Evolutionary conservation across 2,329 filamentous ascomycete species (phyloP).

Genomic region (Alternaria consortialis): DNA sequence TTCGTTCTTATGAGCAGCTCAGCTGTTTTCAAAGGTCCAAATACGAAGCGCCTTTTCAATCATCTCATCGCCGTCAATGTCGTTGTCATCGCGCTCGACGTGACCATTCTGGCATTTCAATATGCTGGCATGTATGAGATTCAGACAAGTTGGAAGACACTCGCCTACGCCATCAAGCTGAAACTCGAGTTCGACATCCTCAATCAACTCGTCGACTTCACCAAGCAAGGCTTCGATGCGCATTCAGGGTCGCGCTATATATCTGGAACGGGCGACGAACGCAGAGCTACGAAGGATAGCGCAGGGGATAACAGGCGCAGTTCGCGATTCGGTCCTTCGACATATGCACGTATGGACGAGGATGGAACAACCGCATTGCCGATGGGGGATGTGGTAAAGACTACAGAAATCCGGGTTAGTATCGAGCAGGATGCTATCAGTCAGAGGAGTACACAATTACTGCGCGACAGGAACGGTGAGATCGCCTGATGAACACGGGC

Average conservation of each 20-base stretch:
- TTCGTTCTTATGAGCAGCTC: slow-evolving; percentile 50
- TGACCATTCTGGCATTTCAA: slow-evolving; percentile 51
- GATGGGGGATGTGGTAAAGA: slow-evolving; percentile 26
- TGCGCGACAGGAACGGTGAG: background rate
- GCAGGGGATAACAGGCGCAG: background rate
- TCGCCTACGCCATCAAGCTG: slow-evolving; percentile 57
- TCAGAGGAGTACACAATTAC: background rate
- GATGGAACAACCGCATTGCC: background rate
- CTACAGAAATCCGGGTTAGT: slow-evolving; percentile 26
- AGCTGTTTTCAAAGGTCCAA: slow-evolving; percentile 13
- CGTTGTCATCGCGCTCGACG: slow-evolving; percentile 52
- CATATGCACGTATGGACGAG: slow-evolving; percentile 30
- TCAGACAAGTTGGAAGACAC: slow-evolving; percentile 47
- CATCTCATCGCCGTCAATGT: slow-evolving; percentile 52
- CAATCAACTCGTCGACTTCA: slow-evolving; percentile 44
- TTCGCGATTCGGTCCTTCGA: slow-evolving; percentile 9
- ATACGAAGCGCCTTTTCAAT: slow-evolving; percentile 25
- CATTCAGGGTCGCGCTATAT: slow-evolving; percentile 1
- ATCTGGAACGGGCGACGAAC: background rate
- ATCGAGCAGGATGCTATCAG: slow-evolving; percentile 18
- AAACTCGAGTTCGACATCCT: slow-evolving; percentile 65
- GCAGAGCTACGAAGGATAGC: background rate
- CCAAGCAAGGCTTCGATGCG: slow-evolving; percentile 16
- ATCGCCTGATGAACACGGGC: background rate
- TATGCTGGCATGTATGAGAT: slow-evolving; percentile 44